These are phyloP conservation scores for Podaxis carcinomalis DNA, from an alignment of 768 basidiomycete species.

Conservation along the genomic window DNA sequence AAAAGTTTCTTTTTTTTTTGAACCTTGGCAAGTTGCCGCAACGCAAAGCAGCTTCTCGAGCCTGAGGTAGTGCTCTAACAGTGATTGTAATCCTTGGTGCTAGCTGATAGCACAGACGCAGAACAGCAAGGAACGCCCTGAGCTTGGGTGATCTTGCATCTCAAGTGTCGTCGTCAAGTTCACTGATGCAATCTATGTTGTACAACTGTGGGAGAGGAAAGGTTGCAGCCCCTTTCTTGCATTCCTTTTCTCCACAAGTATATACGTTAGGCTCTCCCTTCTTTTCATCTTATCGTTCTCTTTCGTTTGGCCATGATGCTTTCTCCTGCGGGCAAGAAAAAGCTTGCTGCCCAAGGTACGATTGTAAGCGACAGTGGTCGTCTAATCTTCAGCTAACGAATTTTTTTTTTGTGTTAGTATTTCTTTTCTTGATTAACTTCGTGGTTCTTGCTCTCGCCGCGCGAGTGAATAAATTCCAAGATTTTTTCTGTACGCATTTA, in stretches of 20 bases:
- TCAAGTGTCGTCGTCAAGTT: too few species aligned
- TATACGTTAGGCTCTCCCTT: neutral
- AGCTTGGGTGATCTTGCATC: neutral
- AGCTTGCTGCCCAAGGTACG: conserved; percentile 25
- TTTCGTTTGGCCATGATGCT: conserved; percentile 11
- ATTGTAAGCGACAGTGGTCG: neutral
- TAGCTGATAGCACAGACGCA: too few species aligned
- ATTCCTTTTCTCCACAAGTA: neutral
- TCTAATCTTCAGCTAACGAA: neutral
- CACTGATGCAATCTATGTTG: too few species aligned
- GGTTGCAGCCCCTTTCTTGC: neutral
- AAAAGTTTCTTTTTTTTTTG: conserved; percentile 15
- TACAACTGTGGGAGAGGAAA: neutral
- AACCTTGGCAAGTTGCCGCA: neutral
- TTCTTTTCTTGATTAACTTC: conserved; percentile 42
- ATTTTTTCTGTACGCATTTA: conserved; percentile 49
- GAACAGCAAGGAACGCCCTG: too few species aligned
- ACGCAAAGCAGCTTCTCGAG: neutral
- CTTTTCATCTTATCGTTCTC: conserved; percentile 1
- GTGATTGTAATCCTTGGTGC: too few species aligned
- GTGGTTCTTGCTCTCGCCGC: conserved; percentile 49
- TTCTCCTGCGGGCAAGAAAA: conserved; percentile 25
- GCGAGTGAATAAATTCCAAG: conserved; percentile 52
- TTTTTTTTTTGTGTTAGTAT: conserved; percentile 22
- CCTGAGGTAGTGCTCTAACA: too few species aligned